These are phyloP conservation scores for Colletotrichum sp. DNA, from an alignment of 2,329 filamentous ascomycete genomes.

Conservation along the genomic window DNA sequence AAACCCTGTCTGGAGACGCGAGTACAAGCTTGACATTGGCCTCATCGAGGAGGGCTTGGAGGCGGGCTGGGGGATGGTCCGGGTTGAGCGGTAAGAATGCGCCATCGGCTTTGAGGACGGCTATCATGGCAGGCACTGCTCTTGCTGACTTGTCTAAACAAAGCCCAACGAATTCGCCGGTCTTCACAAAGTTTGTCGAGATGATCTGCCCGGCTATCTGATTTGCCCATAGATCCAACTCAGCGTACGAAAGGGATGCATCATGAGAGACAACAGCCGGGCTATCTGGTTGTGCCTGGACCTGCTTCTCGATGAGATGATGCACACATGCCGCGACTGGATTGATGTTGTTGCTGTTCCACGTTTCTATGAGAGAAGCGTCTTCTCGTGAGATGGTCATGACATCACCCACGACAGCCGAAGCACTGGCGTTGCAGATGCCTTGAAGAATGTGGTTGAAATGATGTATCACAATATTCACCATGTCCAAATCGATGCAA, in stretches of 20 bases:
- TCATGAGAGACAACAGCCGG: not conserved
- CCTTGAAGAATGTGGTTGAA: not conserved
- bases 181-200: not conserved
- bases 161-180: not conserved
- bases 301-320: not conserved
- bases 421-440: not conserved
- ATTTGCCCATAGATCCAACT: not conserved
- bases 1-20: not conserved
- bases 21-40: not conserved
- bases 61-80: not conserved
- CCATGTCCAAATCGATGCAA: not conserved
- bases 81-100: slow-evolving; percentile 2
- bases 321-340: not conserved
- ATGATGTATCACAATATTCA: not conserved
- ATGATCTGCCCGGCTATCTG: not conserved
- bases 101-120: not conserved
- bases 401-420: not conserved
- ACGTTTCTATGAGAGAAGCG: not conserved
- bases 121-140: not conserved
- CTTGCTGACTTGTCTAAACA: not conserved
- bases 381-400: not conserved
- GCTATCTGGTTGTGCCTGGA: not conserved
- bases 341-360: not conserved
- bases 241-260: not conserved
- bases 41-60: not conserved